A percentile compares a stretch with the other conserved stretches of the same genome.
Conservation (phyloP, 1,284 basidiomycete genomes). For the Rhodotorula sp. region DNA sequence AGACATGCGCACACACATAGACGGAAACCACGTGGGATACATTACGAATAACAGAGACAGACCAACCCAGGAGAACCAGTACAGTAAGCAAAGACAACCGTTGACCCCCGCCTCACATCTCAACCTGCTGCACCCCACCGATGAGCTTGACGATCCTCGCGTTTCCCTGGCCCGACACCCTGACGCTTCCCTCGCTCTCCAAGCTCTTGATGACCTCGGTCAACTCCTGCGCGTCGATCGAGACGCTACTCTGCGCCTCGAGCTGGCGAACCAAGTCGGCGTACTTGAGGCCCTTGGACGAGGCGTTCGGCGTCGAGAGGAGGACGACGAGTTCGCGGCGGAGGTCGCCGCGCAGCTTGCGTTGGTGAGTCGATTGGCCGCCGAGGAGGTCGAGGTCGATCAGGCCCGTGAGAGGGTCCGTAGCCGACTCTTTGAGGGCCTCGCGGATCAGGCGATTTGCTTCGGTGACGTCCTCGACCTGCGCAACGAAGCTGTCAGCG, state of each 20-base stretch:
- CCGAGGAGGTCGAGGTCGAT: constrained; percentile 96
- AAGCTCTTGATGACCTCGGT: constrained; percentile 54
- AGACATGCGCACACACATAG: neutral
- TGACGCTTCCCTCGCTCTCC: constrained; percentile 34
- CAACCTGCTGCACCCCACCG: constrained; percentile 17
- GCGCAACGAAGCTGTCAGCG: neutral
- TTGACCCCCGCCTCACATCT: constrained; percentile 15
- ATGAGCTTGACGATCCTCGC: constrained; percentile 17
- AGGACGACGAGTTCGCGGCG: constrained; percentile 68
- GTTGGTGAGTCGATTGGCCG: constrained; percentile 80
- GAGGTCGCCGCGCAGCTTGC: constrained; percentile 79
- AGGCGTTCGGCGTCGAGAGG: constrained; percentile 56
- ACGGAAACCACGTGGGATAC: neutral
- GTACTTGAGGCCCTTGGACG: constrained; percentile 70
- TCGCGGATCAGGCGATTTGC: constrained; percentile 90
- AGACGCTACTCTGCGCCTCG: constrained; percentile 73
- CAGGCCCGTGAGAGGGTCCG: constrained; percentile 91
- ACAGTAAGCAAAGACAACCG: neutral
- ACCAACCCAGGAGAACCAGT: neutral
- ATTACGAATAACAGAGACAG: neutral
- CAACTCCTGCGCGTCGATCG: constrained; percentile 62
- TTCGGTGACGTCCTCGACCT: constrained; percentile 74
- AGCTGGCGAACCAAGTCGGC: constrained; percentile 69
- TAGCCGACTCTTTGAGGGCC: constrained; percentile 78
- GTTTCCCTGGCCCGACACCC: constrained; percentile 18